phyloP scores from a whole-genome alignment of 495 filamentous ascomycete species.

The Hypomontagnella monticulosa region DNA sequence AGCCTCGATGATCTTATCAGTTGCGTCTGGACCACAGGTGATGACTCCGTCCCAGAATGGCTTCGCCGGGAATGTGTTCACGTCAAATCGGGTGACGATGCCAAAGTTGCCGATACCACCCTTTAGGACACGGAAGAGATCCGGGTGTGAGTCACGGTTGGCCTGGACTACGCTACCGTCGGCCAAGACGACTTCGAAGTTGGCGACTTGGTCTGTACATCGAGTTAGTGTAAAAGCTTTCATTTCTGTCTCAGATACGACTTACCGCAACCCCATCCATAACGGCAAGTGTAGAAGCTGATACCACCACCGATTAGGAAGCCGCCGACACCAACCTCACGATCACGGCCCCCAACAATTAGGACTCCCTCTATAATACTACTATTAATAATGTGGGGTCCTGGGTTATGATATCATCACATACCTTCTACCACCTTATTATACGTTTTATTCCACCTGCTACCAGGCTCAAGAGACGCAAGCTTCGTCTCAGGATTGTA shows the following conservation, averaged over 20 bases:
- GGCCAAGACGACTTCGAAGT: conserved; percentile 60
- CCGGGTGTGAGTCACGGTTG: conserved; percentile 49
- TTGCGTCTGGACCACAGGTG: not conserved
- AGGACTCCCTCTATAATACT: conserved; percentile 50
- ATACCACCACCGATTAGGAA: conserved; percentile 66
- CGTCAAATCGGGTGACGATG: conserved; percentile 60
- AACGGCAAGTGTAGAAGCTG: conserved; percentile 58
- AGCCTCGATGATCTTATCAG: conserved; percentile 31
- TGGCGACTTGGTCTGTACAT: conserved; percentile 53
- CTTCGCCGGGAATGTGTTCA: conserved; percentile 40
- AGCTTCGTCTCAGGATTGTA: conserved; percentile 49
- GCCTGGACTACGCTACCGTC: conserved; percentile 56
- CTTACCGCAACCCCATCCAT: conserved; percentile 58
- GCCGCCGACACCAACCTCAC: conserved; percentile 66
- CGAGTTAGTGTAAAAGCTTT: not conserved
- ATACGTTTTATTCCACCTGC: conserved; percentile 13
- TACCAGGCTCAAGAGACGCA: conserved; percentile 56
- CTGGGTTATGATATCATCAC: not conserved
- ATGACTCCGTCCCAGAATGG: conserved; percentile 37
- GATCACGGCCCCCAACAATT: conserved; percentile 63
- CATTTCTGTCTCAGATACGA: not conserved
- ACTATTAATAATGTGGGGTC: too few species aligned
- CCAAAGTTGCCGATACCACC: conserved; percentile 64
- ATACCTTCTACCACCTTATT: conserved; percentile 15
- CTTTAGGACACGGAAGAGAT: conserved; percentile 63